Evolutionary conservation across 2,329 filamentous ascomycete genomes (phyloP), one percentile per base, ranked within the genome.

Genomic region (Paramyrothecium roridum): DNA sequence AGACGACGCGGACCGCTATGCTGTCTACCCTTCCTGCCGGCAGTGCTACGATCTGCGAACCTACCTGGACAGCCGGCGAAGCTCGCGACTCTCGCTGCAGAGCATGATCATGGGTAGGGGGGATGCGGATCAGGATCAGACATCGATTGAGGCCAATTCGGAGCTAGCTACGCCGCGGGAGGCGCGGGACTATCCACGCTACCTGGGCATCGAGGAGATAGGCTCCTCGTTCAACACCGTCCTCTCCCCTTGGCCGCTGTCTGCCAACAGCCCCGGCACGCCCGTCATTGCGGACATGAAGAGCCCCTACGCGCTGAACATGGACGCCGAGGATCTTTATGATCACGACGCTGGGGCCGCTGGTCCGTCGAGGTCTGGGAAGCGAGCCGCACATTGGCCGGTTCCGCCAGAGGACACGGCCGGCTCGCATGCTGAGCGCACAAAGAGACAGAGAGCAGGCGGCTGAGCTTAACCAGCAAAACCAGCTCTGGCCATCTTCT

Each of bases 401-500:
- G 23, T 23, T 2, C 13, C 46, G 34, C 45, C 58, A 19, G 33
- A 30, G 40, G 48, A 59, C 7, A 22, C 46, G 17, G 2, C 40
- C 3, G 50, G 48, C 11, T 17, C 54, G 8, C 48, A 33, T 50
- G 7, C 52, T 4, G 57, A 59, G 19, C 62, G 56, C 22, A 52
- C 51, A 17, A 66, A 64, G 58, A 60, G 60, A 43, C 64, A 60
- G 51, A 61, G 53, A 53, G 37, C 55, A 48, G 55, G 47, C 48
- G 52, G 50, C 19, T 61, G 51, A 61, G 20, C 20, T 69, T 57
- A 75, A 13, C 69, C 71, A 13, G 70, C 62, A 47, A 76, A 70
- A 1, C 74, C 74, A 19, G 73, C 75, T 23, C 84, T 77, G 16
- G 81, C 82, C 83, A 88, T 86, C 73, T 89, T 89, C 65, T 73